phyloP scores from a whole-genome alignment of 164 flowering plant species.

The Platanus orientalis region DNA sequence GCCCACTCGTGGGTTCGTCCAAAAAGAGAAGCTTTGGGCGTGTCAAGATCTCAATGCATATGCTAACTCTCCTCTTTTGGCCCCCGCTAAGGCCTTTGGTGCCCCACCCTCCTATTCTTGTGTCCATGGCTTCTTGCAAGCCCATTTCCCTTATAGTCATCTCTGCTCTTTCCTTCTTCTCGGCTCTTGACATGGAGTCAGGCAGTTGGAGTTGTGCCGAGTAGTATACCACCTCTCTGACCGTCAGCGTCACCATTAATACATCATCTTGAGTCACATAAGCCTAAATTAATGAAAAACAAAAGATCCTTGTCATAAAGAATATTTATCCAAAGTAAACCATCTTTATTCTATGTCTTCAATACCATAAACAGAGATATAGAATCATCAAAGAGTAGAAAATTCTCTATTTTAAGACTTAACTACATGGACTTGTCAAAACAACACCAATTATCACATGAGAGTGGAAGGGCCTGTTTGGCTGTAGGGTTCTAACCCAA shows the following conservation, averaged over 20 bases:
- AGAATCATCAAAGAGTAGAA: too few species aligned
- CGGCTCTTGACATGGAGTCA: conserved; percentile 31
- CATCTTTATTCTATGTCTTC: too few species aligned
- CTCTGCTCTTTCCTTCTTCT: conserved; percentile 48
- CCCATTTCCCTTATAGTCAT: conserved; percentile 58
- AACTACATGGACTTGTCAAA: too few species aligned
- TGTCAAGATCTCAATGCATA: conserved; percentile 51
- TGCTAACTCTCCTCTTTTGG: conserved; percentile 60
- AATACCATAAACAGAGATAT: too few species aligned
- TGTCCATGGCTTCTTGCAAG: conserved; percentile 41
- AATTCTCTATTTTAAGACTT: too few species aligned
- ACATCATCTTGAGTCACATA: conserved; percentile 63
- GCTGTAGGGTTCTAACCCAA: too few species aligned
- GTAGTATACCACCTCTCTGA: conserved; percentile 53
- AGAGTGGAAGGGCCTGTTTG: too few species aligned
- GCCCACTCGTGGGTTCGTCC: conserved; percentile 73
- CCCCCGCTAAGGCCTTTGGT: conserved; percentile 57
- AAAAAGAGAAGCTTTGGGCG: conserved; percentile 54
- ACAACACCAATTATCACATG: too few species aligned
- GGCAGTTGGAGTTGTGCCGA: conserved; percentile 70
- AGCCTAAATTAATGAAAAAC: conserved; percentile 29
- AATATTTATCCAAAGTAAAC: too few species aligned
- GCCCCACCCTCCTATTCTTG: conserved; percentile 55
- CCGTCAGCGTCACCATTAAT: conserved; percentile 47
- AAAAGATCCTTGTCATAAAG: too few species aligned